Percentiles rank a stretch among this genome's conserved stretches.
Conservation (phyloP, 441 rosid genomes). For the Brassica balearica region DNA sequence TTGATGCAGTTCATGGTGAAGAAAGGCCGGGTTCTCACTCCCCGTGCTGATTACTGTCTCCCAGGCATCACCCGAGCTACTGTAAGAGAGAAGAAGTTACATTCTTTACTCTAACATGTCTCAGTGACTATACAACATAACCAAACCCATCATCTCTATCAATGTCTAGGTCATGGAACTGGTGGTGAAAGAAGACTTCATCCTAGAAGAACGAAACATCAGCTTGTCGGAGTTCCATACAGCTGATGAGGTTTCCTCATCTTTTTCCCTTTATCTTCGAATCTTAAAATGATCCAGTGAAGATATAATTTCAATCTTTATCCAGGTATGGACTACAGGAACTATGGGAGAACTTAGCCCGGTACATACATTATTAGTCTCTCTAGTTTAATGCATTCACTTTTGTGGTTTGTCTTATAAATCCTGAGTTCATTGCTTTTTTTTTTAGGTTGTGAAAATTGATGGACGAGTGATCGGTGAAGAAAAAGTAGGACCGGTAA, state of each 20-base stretch:
- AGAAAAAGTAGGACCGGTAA: constrained; percentile 75
- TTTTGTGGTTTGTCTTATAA: not conserved
- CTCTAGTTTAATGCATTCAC: not conserved
- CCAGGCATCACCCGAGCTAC: constrained; percentile 93
- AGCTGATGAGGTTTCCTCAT: constrained; percentile 76
- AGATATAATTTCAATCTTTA: not conserved
- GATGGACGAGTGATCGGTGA: constrained; percentile 76
- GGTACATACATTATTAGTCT: constrained; percentile 41
- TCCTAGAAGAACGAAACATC: constrained; percentile 76
- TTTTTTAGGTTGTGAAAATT: constrained; percentile 68
- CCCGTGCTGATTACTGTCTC: constrained; percentile 96
- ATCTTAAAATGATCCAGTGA: not conserved
- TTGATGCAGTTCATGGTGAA: constrained; percentile 77
- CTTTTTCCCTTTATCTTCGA: not conserved
- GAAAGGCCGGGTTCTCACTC: constrained; percentile 83
- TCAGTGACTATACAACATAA: not conserved
- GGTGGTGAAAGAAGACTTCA: constrained; percentile 65
- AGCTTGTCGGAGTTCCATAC: constrained; percentile 88
- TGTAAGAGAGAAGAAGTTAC: constrained; percentile 52
- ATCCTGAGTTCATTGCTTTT: not conserved
- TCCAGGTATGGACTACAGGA: constrained; percentile 94
- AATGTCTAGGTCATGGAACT: constrained; percentile 75
- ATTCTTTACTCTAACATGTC: not conserved
- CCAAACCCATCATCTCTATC: not conserved
- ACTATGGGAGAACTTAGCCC: constrained; percentile 94